These are phyloP conservation scores for Edaphochlamys debaryana DNA, from an alignment of 139 green algal species.

Conservation along the genomic window DNA sequence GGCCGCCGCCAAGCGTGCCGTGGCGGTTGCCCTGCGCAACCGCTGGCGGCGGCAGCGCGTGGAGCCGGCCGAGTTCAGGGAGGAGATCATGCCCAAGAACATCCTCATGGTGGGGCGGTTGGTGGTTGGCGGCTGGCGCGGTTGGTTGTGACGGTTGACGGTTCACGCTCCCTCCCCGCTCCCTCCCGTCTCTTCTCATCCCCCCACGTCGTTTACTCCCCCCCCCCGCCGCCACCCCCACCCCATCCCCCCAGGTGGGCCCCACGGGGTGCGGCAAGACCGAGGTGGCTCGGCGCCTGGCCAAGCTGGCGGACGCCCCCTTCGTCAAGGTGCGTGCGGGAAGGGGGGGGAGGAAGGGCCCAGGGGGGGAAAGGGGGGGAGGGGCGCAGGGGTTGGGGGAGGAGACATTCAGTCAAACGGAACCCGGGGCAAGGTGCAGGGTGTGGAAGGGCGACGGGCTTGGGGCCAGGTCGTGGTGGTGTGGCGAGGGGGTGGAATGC, in stretches of 20 bases:
- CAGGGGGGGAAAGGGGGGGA: not conserved
- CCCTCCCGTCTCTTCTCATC: no score
- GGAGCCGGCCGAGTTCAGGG: constrained; percentile 50
- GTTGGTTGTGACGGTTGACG: no score
- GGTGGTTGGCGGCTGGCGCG: not conserved
- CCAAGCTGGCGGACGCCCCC: constrained; percentile 92
- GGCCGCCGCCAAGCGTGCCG: constrained; percentile 88
- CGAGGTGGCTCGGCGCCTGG: constrained; percentile 94
- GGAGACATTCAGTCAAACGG: no score
- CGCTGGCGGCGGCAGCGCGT: constrained; percentile 91
- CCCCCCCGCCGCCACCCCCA: not conserved
- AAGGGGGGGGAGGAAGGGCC: constrained; percentile 23
- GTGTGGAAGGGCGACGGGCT: no score
- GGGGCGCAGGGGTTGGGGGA: no score
- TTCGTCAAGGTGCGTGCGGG: constrained; percentile 98
- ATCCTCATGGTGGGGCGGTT: constrained; percentile 82
- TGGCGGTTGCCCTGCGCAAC: constrained; percentile 94
- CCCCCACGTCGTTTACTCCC: no score
- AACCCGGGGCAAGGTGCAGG: no score
- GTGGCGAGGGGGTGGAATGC: no score
- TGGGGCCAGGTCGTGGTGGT: no score
- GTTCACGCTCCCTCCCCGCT: no score
- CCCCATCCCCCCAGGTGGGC: constrained; percentile 49
- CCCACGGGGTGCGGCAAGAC: constrained; percentile 97
- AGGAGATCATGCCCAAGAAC: constrained; percentile 98